Base-by-base conservation (phyloP, 352 stramenopile genomes). In the Peronospora destructor region DNA sequence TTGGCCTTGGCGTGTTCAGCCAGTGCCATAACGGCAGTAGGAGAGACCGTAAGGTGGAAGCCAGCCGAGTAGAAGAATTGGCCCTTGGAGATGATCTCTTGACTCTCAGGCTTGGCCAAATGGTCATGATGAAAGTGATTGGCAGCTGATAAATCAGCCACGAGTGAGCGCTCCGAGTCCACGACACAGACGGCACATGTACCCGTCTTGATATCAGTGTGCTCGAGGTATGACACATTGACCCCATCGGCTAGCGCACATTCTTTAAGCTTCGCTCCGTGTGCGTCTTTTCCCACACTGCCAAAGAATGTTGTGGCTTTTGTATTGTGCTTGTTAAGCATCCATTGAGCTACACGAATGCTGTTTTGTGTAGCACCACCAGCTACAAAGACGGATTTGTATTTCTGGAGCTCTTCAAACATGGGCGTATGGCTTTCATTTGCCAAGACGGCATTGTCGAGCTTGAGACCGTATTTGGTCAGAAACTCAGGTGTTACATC, bases 271-370 rank as follows among this genome's bases (percentile, higher is more conserved):
- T 92, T 85, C 32, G 85, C 73, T 16, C 79, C 95, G 61, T 97
- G 97, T 12, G 82, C 80, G 73, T 99, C 97, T 59, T 95, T 90
- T 49, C 97, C 97, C 52, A 99, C 87, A 63, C 81, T 95, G 56
- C 97, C 97, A 56, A 99, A 96, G 78, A 97, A 99, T 28, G 91
- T 93, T 56, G 89, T 97, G 35, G 82, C 82, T 35, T 53, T 61
- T 43, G 61, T 53, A 70, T 91, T 91, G 67, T 87, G 64, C 52
- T 84, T 76, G 59, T 91, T 89, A 48, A 98, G 73, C 95, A 99
- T 99, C 97, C 97, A 99, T 75, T 99, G 95, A 3, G 96, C 95
- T n/a, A 99, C 94, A 46, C 97, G 94, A 68, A 99, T 99, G 51
- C 82, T 94, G 83, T 99, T 99, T 75, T 99, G 96, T 13, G 97